phyloP scores from a whole-genome alignment of 2,329 filamentous ascomycete genomes.

The Ascochyta clinopodiicola region DNA sequence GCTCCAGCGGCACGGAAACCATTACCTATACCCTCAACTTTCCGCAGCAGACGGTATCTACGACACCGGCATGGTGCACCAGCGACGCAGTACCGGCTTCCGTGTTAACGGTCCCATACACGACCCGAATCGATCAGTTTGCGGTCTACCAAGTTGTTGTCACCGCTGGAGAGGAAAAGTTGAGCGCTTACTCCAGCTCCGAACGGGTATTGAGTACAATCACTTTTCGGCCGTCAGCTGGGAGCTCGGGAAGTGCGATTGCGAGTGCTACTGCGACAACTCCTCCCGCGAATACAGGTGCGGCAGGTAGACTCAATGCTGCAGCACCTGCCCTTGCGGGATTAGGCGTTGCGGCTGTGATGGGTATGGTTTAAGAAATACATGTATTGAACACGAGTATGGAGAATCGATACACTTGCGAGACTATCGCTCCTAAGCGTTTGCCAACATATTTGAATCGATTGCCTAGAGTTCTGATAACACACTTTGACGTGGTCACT shows the following conservation, averaged over 20 bases:
- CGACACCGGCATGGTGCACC: constrained; percentile 10
- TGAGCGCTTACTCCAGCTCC: constrained; percentile 6
- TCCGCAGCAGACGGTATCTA: background rate
- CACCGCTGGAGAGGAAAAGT: constrained; percentile 11
- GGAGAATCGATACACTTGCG: no score
- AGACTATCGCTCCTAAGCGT: no score
- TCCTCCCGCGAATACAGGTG: constrained; percentile 7
- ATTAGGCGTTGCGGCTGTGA: constrained; percentile 1
- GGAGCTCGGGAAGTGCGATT: background rate
- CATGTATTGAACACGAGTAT: no score
- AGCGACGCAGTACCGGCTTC: constrained; percentile 6
- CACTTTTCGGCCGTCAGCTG: background rate
- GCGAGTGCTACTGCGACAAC: background rate
- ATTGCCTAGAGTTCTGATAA: no score
- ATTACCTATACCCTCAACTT: background rate
- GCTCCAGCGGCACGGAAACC: background rate
- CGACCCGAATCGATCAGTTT: background rate
- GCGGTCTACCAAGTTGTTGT: constrained; percentile 11
- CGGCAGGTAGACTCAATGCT: background rate
- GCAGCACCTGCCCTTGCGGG: constrained; percentile 5
- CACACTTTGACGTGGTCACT: no score
- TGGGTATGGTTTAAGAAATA: background rate
- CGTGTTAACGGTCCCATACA: background rate
- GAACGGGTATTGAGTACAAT: background rate
- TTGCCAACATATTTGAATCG: no score